Conservation (phyloP, 305 asterid genomes). For the Solanum hybrid region DNA sequence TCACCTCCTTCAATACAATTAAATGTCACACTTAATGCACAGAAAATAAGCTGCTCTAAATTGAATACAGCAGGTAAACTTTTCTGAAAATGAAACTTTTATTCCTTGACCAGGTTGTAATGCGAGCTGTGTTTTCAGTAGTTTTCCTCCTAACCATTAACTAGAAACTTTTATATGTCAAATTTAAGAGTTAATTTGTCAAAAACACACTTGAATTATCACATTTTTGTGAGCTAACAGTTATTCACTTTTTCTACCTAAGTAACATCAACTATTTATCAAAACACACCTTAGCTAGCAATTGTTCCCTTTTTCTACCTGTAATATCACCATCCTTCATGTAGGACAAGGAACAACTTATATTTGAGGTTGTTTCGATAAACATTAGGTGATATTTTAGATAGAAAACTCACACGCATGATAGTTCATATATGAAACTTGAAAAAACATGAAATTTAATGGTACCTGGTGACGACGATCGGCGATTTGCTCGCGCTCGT, state of each 20-base stretch:
- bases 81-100: background rate
- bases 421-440: background rate
- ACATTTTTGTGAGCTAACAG: background rate
- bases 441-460: background rate
- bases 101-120: background rate
- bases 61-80: background rate
- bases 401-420: background rate
- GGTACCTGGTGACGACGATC: slow-evolving; percentile 65
- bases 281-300: background rate
- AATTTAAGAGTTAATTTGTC: background rate
- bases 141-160: background rate
- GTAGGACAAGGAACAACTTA: background rate
- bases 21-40: background rate
- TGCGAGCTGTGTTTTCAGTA: background rate
- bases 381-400: background rate
- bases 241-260: background rate
- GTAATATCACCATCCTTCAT: background rate
- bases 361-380: background rate
- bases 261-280: background rate
- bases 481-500: slow-evolving; percentile 61
- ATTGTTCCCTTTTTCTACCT: background rate
- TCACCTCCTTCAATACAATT: slow-evolving; percentile 44
- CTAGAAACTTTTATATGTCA: background rate
- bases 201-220: background rate
- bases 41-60: background rate